Evolutionary conservation across 2,329 filamentous ascomycete genomes (phyloP).

Genomic region (Diaporthe citrichinensis): DNA sequence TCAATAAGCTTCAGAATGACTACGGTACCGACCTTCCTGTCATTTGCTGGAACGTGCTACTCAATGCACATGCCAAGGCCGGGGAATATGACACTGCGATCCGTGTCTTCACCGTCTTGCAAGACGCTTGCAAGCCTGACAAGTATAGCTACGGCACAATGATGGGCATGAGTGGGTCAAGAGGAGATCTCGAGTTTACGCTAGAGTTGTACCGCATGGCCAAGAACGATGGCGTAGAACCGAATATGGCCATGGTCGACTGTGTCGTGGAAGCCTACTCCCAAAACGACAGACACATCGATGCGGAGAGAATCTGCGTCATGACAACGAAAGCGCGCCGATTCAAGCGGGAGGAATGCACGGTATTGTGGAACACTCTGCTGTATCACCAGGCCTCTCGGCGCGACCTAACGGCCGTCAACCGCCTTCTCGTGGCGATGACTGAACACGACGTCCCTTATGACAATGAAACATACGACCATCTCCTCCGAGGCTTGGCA

Average conservation of each 20-base stretch:
- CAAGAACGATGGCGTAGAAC: conserved; percentile 63
- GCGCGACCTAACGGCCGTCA: conserved; percentile 65
- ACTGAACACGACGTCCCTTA: conserved; percentile 60
- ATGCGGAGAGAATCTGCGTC: conserved; percentile 72
- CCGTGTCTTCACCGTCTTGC: conserved; percentile 73
- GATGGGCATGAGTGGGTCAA: conserved; percentile 78
- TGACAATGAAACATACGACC: conserved; percentile 64
- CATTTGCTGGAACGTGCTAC: conserved; percentile 81
- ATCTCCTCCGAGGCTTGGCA: conserved; percentile 64
- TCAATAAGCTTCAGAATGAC: conserved; percentile 71
- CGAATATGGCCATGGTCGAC: conserved; percentile 71
- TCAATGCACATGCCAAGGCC: conserved; percentile 78
- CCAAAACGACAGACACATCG: conserved; percentile 64
- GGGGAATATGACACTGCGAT: conserved; percentile 78
- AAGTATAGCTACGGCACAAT: conserved; percentile 78
- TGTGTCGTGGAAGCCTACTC: conserved; percentile 78
- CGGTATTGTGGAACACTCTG: conserved; percentile 84
- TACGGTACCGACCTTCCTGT: conserved; percentile 71
- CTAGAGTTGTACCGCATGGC: conserved; percentile 76
- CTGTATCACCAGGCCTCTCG: conserved; percentile 77
- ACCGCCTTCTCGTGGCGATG: conserved; percentile 65
- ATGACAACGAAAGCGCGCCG: conserved; percentile 66
- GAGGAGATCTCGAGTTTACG: conserved; percentile 81
- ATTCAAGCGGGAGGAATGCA: conserved; percentile 62
- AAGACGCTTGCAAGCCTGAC: conserved; percentile 66